A percentile compares a stretch with the other conserved stretches of the same genome.
Evolutionary conservation across 208 protist species (phyloP).

Genomic region (Trypanosoma melophagium): DNA sequence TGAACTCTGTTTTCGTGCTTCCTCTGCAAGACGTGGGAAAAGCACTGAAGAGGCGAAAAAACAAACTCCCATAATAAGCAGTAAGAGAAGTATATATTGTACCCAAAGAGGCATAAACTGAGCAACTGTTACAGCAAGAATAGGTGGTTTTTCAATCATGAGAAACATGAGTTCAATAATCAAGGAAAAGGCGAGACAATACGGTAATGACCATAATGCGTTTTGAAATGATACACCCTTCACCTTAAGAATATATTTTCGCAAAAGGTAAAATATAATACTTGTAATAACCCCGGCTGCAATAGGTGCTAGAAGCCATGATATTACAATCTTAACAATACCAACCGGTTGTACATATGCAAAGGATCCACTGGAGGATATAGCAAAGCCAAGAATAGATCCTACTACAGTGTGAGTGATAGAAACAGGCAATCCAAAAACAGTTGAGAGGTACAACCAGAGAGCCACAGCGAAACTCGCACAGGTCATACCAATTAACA

Average conservation of each 20-base stretch:
- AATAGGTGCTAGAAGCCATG: slow-evolving; percentile 73
- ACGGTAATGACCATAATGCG: slow-evolving; percentile 60
- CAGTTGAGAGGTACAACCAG: slow-evolving; percentile 81
- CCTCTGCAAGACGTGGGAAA: slow-evolving; percentile 51
- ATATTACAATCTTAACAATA: slow-evolving; percentile 63
- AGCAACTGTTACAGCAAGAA: slow-evolving; percentile 62
- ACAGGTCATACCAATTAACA: slow-evolving; percentile 79
- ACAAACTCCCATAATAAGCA: slow-evolving; percentile 47
- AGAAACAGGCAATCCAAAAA: slow-evolving; percentile 77
- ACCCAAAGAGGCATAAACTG: slow-evolving; percentile 41
- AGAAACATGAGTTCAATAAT: slow-evolving; percentile 73
- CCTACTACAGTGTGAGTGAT: slow-evolving; percentile 86
- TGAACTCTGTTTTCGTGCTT: slow-evolving; percentile 30
- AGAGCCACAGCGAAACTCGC: slow-evolving; percentile 62
- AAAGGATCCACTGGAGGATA: slow-evolving; percentile 58
- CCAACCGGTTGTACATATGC: slow-evolving; percentile 49
- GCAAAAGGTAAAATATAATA: slow-evolving; percentile 55
- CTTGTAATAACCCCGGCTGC: slow-evolving; percentile 60
- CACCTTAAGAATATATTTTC: slow-evolving; percentile 61
- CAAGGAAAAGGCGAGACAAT: slow-evolving; percentile 65
- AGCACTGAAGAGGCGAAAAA: slow-evolving; percentile 28
- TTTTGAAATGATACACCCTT: slow-evolving; percentile 58
- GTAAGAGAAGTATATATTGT: slow-evolving; percentile 52
- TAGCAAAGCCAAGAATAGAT: slow-evolving; percentile 71
- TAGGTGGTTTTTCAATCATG: slow-evolving; percentile 70